phyloP scores from a whole-genome alignment of 139 green algal species.

The Coccomyxa sp. region DNA sequence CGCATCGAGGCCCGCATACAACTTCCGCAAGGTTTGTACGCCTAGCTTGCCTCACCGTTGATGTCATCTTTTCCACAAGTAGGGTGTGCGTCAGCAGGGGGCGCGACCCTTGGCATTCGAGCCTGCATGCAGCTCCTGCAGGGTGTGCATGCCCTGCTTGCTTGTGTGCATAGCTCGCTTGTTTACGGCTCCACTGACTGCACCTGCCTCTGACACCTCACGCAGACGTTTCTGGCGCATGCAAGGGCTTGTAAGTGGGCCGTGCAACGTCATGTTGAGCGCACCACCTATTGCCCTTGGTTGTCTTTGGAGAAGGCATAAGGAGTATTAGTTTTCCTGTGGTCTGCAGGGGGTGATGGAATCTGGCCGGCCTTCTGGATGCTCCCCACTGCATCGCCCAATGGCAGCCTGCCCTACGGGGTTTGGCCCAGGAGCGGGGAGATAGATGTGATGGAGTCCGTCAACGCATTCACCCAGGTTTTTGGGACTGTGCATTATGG shows the following conservation, averaged over 20 bases:
- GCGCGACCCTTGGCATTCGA: no score
- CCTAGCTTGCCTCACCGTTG: neutral
- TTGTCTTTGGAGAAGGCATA: no score
- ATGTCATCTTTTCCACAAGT: neutral
- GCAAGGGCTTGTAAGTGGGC: no score
- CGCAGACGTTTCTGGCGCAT: no score
- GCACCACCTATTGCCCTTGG: no score
- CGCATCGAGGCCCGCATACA: neutral
- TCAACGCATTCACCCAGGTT: slow-evolving; percentile 10
- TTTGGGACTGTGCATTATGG: slow-evolving; percentile 26
- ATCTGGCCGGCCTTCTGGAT: slow-evolving; percentile 41
- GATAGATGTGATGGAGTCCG: slow-evolving; percentile 40
- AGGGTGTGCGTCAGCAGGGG: no score
- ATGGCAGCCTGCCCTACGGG: slow-evolving; percentile 21
- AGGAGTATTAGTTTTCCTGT: neutral
- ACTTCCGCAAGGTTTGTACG: neutral
- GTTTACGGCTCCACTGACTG: no score
- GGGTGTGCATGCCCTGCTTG: no score
- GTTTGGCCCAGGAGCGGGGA: slow-evolving; percentile 27
- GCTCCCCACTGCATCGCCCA: slow-evolving; percentile 9
- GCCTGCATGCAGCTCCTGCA: no score
- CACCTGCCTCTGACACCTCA: no score
- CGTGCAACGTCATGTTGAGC: no score
- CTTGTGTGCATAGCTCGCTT: no score
- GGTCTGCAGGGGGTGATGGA: slow-evolving; percentile 11